Evolutionary conservation across 257 asterid species (phyloP).

Genomic region (Fraxinus excelsior): DNA sequence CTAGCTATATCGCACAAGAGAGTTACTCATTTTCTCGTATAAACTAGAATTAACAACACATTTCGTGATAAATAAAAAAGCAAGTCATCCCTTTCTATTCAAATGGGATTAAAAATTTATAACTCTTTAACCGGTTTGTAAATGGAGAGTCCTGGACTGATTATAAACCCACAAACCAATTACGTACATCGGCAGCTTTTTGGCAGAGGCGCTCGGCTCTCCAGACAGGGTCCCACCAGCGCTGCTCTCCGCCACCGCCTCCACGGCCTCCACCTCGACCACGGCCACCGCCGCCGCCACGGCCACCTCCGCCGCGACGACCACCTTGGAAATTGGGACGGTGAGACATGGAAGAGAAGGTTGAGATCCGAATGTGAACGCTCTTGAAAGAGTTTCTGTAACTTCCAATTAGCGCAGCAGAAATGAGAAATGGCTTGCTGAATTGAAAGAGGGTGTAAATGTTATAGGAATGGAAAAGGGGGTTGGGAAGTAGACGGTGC

Average conservation of each 20-base stretch:
- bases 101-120: constrained; percentile 14
- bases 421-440: constrained; percentile 1
- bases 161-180: background rate
- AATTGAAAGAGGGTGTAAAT: background rate
- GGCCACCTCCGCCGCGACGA: constrained; percentile 54
- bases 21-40: background rate
- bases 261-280: constrained; percentile 50
- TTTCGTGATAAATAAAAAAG: background rate
- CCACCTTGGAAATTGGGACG: constrained; percentile 86
- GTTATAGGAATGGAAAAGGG: background rate
- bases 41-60: background rate
- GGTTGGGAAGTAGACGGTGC: background rate
- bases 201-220: constrained; percentile 90
- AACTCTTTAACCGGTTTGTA: background rate
- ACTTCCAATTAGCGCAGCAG: background rate
- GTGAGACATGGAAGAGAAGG: constrained; percentile 58
- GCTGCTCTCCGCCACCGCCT: constrained; percentile 75
- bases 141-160: background rate
- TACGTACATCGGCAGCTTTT: constrained; percentile 69
- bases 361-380: constrained; percentile 31
- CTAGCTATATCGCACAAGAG: constrained; percentile 2
- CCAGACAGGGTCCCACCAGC: constrained; percentile 99
- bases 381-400: background rate
- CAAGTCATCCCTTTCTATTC: constrained; percentile 1
- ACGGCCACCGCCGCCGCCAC: constrained; percentile 47